These are phyloP conservation scores for Mycosphaerelloides madeirae DNA, from an alignment of 2,329 filamentous ascomycete genomes.

Conservation along the genomic window DNA sequence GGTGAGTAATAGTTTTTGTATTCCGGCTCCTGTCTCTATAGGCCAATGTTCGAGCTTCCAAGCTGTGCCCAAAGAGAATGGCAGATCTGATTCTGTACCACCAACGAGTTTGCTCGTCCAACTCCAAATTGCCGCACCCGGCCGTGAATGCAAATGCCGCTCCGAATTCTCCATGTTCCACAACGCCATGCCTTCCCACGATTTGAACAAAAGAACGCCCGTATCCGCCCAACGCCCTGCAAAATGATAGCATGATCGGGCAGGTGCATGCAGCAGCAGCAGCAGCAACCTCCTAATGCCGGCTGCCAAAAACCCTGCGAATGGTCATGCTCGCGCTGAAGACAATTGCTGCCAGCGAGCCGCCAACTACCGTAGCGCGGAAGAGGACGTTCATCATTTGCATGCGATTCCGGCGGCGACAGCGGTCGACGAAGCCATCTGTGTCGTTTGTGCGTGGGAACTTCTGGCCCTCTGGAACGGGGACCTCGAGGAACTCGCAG, in stretches of 20 bases:
- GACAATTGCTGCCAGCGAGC: slow-evolving; percentile 43
- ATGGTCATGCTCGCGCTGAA: slow-evolving; percentile 34
- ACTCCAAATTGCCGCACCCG: background rate
- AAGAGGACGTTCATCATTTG: slow-evolving; percentile 54
- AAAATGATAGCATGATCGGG: background rate
- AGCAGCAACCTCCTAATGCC: slow-evolving; percentile 1
- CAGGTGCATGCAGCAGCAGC: too few relatives aligned
- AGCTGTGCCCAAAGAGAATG: background rate
- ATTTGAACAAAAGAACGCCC: slow-evolving; percentile 5
- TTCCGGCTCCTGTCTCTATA: too few relatives aligned
- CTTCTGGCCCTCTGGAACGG: slow-evolving; percentile 44
- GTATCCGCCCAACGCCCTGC: slow-evolving; percentile 5
- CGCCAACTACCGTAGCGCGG: slow-evolving; percentile 48
- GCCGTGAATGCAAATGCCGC: background rate
- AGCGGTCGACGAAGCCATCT: slow-evolving; percentile 52
- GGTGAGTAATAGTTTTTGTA: background rate
- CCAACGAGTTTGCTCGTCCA: background rate
- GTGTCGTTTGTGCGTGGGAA: slow-evolving; percentile 53
- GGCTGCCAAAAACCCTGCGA: slow-evolving; percentile 30
- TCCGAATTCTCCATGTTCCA: background rate
- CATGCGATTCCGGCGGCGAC: slow-evolving; percentile 49
- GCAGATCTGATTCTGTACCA: background rate
- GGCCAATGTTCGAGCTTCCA: too few relatives aligned
- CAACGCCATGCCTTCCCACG: slow-evolving; percentile 4
- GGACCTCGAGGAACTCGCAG: slow-evolving; percentile 52